Evolutionary conservation across 768 basidiomycete species (phyloP), one percentile per base, ranked within the genome.

Genomic region (Pleurotus salmoneostramineus): DNA sequence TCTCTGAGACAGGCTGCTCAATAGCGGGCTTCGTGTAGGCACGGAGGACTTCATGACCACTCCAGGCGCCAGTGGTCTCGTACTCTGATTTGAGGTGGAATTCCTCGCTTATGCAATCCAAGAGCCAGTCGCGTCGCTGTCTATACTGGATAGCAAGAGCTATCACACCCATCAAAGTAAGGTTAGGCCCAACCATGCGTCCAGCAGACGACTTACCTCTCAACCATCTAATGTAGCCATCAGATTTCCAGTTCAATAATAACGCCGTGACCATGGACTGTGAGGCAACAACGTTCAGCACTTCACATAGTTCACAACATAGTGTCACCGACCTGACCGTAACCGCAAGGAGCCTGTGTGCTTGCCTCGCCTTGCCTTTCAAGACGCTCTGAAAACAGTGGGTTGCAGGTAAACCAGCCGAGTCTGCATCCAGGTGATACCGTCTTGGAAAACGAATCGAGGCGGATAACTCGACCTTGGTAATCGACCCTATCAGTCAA

Each of bases 401-500:
- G 85, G 62, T 83, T 86, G 64, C 87, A 87, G 2, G 89, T 92
- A 65, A 89, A 86, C 85, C 85, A 95, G 3, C 91, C 92, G 31
- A 93, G 67, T 6, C 91, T 81, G 56, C 81, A 82, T 3, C 91
- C 92, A 3, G 91, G 91, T 2, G 87, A 87, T 48, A 93, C 81
- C 2, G 85, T 89, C 87, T 93, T 91, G 37, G 85, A 88, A 67
- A 91, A 90, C 0, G 86, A 86, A 65, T 94, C 93, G 40, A 94
- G 72, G 3, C 91, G 86, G 57, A 95, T 83, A 44, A 95, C 92
- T 33, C 92, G 83, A 3, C 91, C 92, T 69, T 94, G 83, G 60
- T 83, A 84, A 68, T 94, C 91, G 64, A 87, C 73, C 44, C 82
- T 84, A 58, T 46, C 42, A 55, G 17, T 21, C 46, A 5, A 37